phyloP scores from a whole-genome alignment of 2,329 filamentous ascomycete species.

The Colletotrichum sp. region DNA sequence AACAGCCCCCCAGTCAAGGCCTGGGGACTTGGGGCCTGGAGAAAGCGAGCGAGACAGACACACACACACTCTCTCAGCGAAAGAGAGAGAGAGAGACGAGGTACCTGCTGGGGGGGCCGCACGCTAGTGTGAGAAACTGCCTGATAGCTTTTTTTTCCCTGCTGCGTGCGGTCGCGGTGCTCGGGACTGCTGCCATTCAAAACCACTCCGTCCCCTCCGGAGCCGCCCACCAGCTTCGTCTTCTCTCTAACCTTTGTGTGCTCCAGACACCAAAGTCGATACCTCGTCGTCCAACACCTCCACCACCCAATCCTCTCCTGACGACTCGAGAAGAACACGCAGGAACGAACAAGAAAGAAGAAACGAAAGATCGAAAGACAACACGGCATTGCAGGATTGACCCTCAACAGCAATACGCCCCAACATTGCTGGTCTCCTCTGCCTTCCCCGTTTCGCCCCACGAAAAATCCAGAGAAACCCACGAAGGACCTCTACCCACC shows the following conservation, averaged over 20 bases:
- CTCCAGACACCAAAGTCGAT: slow-evolving; percentile 20
- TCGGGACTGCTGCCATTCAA: slow-evolving; percentile 17
- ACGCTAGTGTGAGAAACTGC: not conserved
- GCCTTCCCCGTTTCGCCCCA: not conserved
- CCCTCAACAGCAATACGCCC: not conserved
- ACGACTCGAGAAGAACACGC: slow-evolving; percentile 2
- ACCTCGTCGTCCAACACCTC: not conserved
- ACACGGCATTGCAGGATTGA: slow-evolving; percentile 15
- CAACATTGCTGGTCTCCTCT: slow-evolving; percentile 8
- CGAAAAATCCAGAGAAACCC: slow-evolving; percentile 8
- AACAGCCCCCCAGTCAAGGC: slow-evolving; percentile 1
- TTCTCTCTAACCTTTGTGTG: slow-evolving; percentile 18
- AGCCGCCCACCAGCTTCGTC: slow-evolving; percentile 6
- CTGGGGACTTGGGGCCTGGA: not conserved
- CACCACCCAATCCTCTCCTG: not conserved
- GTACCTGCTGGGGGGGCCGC: not conserved
- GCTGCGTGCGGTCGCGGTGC: slow-evolving; percentile 15
- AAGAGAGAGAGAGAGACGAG: not conserved
- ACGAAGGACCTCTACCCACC: not conserved
- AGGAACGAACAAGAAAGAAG: not conserved
- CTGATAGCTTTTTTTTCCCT: slow-evolving; percentile 15
- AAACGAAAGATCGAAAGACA: slow-evolving; percentile 1
- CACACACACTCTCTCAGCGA: not conserved
- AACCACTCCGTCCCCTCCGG: slow-evolving; percentile 22
- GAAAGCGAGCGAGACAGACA: not conserved